A percentile compares a stretch with the other conserved stretches of the same genome.
These are phyloP conservation scores for Torrubiellomyces zombiae DNA, from an alignment of 2,329 filamentous ascomycete species.

Conservation along the genomic window DNA sequence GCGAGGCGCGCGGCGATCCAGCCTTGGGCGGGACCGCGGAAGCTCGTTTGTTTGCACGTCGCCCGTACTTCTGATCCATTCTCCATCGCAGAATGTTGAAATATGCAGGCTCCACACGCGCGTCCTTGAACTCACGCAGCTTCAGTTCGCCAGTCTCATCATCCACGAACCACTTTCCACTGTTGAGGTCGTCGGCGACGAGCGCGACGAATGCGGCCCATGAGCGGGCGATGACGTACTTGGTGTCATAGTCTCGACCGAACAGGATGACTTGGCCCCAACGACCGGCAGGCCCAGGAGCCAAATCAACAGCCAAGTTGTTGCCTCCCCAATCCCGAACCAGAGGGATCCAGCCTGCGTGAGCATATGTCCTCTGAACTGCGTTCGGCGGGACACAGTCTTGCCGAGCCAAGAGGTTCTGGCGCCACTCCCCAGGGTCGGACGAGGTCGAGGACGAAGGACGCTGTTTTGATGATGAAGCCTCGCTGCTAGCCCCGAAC, in stretches of 20 bases:
- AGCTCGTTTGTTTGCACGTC: constrained; percentile 38
- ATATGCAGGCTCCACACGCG: constrained; percentile 81
- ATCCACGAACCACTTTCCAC: constrained; percentile 80
- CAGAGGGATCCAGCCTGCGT: constrained; percentile 88
- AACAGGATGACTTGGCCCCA: constrained; percentile 98
- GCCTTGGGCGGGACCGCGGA: constrained; percentile 28
- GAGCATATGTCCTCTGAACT: constrained; percentile 83
- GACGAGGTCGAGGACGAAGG: constrained; percentile 26
- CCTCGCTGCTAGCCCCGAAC: constrained; percentile 46
- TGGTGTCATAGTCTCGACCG: constrained; percentile 94
- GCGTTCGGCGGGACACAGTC: constrained; percentile 74
- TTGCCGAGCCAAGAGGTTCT: constrained; percentile 70
- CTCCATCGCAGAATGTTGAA: constrained; percentile 92
- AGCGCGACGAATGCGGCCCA: constrained; percentile 78
- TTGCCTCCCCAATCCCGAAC: constrained; percentile 98
- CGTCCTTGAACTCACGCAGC: constrained; percentile 76
- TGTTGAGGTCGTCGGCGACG: constrained; percentile 79
- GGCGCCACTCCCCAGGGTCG: constrained; percentile 52
- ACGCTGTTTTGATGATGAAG: constrained; percentile 50
- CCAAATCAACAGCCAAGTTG: constrained; percentile 84
- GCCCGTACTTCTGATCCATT: constrained; percentile 85
- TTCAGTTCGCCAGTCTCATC: constrained; percentile 87
- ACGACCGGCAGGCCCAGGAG: constrained; percentile 72
- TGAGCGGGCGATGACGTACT: constrained; percentile 87
- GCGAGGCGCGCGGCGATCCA: constrained; percentile 29